Evolutionary conservation across 2,329 filamentous ascomycete genomes (phyloP), one percentile per base, ranked within the genome.

Genomic region (Sporothrix curviconia): DNA sequence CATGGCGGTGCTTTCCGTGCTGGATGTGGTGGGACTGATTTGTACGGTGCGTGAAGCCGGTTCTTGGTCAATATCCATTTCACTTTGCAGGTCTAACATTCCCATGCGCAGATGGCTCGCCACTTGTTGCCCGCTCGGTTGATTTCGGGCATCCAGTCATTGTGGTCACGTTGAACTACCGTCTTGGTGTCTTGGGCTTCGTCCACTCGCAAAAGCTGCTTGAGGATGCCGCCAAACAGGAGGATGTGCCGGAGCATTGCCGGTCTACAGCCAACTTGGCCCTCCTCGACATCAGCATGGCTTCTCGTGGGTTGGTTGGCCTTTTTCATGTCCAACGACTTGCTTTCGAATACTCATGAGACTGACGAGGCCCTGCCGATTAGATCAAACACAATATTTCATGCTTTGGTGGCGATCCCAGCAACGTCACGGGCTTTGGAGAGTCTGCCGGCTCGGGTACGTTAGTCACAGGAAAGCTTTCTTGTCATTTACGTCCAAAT

Each of bases 391-490:
- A 8, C 7, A 8, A 52, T 9, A 40, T 52, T 40, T 14, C 17
- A 1, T 14, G 30, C 3, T 52, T 52, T 19, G 49, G 49, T 6
- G 49, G 49, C 19, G 34, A 52, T 11, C 36, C 49, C 1, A 3
- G 19, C 3, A 52, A 52, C 34, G 40, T 52, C n/a, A 52, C 30
- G 36, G 49, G 34, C 36, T 52, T 52, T 28, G 49, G 49, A 3
- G 49, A 52, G 24, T 52, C 49, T 4, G 49, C 49, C 2, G 49
- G 49, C 15, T 52, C 49, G 17, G 49, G 49, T 52, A 52, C n/a
- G n/a, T n/a, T n/a, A n/a, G n/a, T n/a, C n/a, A n/a, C n/a, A n/a
- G n/a, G n/a, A n/a, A n/a, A n/a, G n/a, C n/a, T n/a, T n/a, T n/a
- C n/a, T n/a, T n/a, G n/a, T n/a, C n/a, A n/a, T n/a, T n/a, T n/a